Conservation (phyloP, 2,329 filamentous ascomycete species). For the Westerdykella aurantiaca region DNA sequence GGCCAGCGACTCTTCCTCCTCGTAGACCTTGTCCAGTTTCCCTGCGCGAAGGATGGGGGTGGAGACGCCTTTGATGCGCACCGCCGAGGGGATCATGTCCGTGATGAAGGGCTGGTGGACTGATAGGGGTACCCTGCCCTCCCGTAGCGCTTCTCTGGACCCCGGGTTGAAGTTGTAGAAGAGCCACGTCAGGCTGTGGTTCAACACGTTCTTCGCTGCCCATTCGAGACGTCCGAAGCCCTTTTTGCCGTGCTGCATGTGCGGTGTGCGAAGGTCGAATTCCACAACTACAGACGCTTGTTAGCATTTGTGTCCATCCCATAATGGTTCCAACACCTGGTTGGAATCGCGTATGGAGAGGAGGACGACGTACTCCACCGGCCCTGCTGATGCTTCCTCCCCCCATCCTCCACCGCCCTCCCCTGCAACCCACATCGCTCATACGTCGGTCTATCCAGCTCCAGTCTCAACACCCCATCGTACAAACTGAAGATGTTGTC, state of each 20-base stretch:
- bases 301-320: conserved; percentile 1
- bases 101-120: conserved; percentile 30
- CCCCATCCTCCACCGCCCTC: conserved; percentile 54
- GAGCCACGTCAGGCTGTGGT: conserved; percentile 65
- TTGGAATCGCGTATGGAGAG: not conserved
- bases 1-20: conserved; percentile 59
- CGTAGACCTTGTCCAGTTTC: conserved; percentile 36
- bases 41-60: conserved; percentile 24
- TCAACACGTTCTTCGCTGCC: conserved; percentile 73
- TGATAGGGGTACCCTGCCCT: conserved; percentile 21
- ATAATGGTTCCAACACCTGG: not conserved
- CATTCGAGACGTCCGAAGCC: conserved; percentile 72
- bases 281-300: conserved; percentile 58
- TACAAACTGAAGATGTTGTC: conserved; percentile 68
- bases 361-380: conserved; percentile 62
- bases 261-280: conserved; percentile 64
- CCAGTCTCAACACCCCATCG: conserved; percentile 66
- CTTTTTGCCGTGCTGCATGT: conserved; percentile 78
- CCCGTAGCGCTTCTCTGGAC: conserved; percentile 16
- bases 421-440: conserved; percentile 78
- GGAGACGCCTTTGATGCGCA: conserved; percentile 16
- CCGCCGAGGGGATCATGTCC: conserved; percentile 18
- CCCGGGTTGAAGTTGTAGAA: conserved; percentile 57
- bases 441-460: conserved; percentile 74
- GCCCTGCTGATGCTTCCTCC: conserved; percentile 59